Conservation (phyloP, 208 protist species). For the Leishmania guyanensis region DNA sequence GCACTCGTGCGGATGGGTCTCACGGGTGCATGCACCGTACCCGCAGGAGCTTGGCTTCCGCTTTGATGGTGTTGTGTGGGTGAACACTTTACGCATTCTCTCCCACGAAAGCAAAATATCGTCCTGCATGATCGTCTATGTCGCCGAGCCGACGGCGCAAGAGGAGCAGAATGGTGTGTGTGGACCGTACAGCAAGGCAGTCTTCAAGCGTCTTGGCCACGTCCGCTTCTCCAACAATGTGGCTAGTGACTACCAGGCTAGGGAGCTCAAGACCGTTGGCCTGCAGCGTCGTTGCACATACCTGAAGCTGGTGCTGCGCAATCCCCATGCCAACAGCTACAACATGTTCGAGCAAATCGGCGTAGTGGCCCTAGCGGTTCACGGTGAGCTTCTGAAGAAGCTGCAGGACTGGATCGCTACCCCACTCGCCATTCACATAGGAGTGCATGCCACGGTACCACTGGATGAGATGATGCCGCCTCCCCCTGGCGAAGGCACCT, state of each 20-base stretch:
- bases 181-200: conserved; percentile 50
- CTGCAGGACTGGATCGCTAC: conserved; percentile 40
- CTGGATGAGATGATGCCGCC: conserved; percentile 87
- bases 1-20: conserved; percentile 81
- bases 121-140: conserved; percentile 79
- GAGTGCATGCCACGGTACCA: conserved; percentile 49
- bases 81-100: conserved; percentile 78
- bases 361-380: conserved; percentile 73
- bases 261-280: conserved; percentile 92
- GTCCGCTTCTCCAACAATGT: conserved; percentile 72
- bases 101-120: conserved; percentile 87
- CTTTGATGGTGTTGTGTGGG: conserved; percentile 83
- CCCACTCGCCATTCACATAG: conserved; percentile 43
- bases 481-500: conserved; percentile 28
- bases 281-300: conserved; percentile 72
- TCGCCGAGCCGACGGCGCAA: conserved; percentile 53
- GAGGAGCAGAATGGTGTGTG: conserved; percentile 59
- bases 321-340: conserved; percentile 72
- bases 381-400: conserved; percentile 57
- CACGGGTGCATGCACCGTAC: conserved; percentile 75
- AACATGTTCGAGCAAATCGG: conserved; percentile 91
- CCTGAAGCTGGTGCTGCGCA: conserved; percentile 82
- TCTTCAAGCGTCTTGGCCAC: conserved; percentile 80
- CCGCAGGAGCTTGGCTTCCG: conserved; percentile 89
- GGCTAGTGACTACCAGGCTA: conserved; percentile 51